Conservation (phyloP, 1,284 basidiomycete species). For the Ganoderma boninense region DNA sequence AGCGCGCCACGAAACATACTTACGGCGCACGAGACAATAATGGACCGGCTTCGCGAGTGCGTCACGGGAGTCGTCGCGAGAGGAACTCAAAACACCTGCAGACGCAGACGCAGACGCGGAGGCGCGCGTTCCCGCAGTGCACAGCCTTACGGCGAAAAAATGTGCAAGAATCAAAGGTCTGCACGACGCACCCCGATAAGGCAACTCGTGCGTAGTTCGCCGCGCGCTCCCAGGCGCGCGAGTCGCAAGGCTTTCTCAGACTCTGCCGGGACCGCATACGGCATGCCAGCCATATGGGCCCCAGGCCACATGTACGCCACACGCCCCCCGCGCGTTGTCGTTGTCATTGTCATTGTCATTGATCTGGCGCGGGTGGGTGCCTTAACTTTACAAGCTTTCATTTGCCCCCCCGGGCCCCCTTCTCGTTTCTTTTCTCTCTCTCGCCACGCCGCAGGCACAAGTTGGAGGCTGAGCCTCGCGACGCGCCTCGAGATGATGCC, state of each 20-base stretch:
- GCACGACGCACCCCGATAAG: neutral
- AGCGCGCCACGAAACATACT: no score
- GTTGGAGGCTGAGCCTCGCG: neutral
- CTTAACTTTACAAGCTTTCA: slow-evolving; percentile 1
- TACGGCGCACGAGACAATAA: no score
- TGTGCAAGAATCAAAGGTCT: no score
- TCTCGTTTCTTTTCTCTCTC: no score
- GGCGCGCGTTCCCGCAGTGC: neutral
- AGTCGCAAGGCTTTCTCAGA: no score
- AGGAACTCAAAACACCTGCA: neutral
- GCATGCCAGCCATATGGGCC: neutral
- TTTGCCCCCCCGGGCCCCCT: neutral
- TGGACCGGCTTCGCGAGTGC: neutral
- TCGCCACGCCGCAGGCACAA: no score
- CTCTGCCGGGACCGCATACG: neutral
- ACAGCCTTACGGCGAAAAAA: neutral
- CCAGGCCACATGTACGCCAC: neutral
- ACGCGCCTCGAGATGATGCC: neutral
- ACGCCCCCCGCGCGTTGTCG: no score
- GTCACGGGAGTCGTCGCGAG: neutral
- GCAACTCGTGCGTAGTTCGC: neutral
- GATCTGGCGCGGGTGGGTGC: neutral
- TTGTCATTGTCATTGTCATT: no score
- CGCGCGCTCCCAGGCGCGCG: no score
- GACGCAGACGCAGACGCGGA: neutral